Base-by-base conservation (phyloP, 2,329 filamentous ascomycete genomes). In the Trichophyton verrucosum region DNA sequence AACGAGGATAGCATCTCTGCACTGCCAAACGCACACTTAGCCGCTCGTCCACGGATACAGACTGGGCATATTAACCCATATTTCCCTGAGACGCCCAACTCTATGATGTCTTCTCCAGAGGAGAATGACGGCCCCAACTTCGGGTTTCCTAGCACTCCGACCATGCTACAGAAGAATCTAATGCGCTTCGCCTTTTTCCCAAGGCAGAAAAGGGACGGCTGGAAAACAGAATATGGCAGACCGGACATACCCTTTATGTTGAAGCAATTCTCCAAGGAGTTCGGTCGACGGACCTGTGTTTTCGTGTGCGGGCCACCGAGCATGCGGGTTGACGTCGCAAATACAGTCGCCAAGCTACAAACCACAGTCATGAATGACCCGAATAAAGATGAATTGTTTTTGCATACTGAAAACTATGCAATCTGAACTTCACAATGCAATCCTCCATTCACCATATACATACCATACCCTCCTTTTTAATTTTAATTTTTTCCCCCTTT, bases 381-480 rank as follows among this genome's bases (percentile, higher is more conserved):
- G 38, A 81, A 82, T 67, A 82, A 87, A 55, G 91, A 96, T 70
- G 92, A 96, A 80, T 88, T 97, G 60, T 96, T 91, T 72, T 74
- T 96, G 72, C 92, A 96, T 77, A 89, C 91, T 2, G 92, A 97
- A 79, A 96, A 96, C 73, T 96, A 96, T 76, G 89, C 91, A 58
- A 79, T 96, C 64, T 96, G 74, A 80, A n/a, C 4, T 27, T 17
- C n/a, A 59, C 24, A 61, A 58, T 47, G n/a, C 42, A 8, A n/a
- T 36, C 27, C 20, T 27, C 22, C 36, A 5, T 30, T 36, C 6
- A 17, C 17, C 55, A 30, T 53, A 15, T 27, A 58, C 15, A 24
- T 11, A 58, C 20, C 22, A 17, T 17, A 33, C 24, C 5, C 3
- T 15, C 3, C 3, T 53, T 53, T 53, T 38, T 38, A 38, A 38